Evolutionary conservation across 208 protist genomes (phyloP).

Genomic region (Trypanosomatidae sp.): DNA sequence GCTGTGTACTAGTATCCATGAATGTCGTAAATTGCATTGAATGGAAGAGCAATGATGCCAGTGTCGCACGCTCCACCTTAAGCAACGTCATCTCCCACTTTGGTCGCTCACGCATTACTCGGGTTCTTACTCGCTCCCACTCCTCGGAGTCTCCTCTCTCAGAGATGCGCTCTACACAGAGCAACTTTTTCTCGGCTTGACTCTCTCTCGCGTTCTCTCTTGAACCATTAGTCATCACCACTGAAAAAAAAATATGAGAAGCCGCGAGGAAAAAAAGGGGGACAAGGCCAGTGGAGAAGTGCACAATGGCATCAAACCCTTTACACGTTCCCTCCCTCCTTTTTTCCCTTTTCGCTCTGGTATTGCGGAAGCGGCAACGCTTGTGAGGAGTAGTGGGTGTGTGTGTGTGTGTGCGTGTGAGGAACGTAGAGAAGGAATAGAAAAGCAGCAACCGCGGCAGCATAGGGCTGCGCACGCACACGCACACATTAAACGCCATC

Average conservation of each 20-base stretch:
- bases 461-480: constrained; percentile 5
- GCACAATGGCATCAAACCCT: constrained; percentile 2
- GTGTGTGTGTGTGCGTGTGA: not conserved
- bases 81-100: not conserved
- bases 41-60: not conserved
- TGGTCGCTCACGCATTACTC: constrained; percentile 1
- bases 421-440: not conserved
- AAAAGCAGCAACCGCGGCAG: constrained; percentile 4
- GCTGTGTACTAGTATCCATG: constrained; percentile 1
- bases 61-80: not conserved
- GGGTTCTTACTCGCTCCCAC: not conserved
- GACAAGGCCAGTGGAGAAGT: constrained; percentile 6
- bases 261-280: not conserved
- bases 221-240: not conserved
- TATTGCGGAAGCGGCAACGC: constrained; percentile 1
- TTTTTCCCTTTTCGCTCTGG: not conserved
- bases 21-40: not conserved
- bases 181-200: not conserved
- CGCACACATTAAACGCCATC: not conserved
- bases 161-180: not conserved
- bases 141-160: not conserved
- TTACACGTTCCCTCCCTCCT: not conserved
- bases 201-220: not conserved
- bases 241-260: constrained; percentile 4
- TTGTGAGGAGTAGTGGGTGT: not conserved